These are phyloP conservation scores for Mallotus repandus DNA, from an alignment of 441 rosid genomes.

Conservation along the genomic window DNA sequence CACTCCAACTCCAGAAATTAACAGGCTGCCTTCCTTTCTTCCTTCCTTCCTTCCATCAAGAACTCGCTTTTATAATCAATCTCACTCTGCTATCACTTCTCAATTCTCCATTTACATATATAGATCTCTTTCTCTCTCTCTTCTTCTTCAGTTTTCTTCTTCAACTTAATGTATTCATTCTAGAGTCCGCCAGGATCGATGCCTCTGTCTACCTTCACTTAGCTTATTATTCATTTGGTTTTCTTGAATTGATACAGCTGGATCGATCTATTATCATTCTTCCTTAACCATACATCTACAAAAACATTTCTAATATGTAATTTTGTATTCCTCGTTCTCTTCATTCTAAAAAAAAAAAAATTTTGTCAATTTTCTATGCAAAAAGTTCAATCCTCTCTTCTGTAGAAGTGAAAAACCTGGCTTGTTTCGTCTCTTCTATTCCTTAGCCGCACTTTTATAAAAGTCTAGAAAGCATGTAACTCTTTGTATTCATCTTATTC, in stretches of 20 bases:
- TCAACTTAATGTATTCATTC: background rate
- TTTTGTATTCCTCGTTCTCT: background rate
- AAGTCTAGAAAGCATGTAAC: conserved; percentile 51
- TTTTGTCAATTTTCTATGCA: background rate
- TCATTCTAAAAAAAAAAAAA: background rate
- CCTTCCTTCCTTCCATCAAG: too few species aligned
- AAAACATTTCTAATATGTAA: conserved; percentile 51
- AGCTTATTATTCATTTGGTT: background rate
- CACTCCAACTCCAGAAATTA: background rate
- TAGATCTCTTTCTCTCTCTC: background rate
- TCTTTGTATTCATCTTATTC: background rate
- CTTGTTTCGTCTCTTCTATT: conserved; percentile 26
- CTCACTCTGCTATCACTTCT: too few species aligned
- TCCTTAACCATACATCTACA: conserved; percentile 35
- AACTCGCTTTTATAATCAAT: too few species aligned
- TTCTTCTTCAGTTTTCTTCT: background rate
- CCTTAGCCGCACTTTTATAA: conserved; percentile 50
- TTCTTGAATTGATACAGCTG: conserved; percentile 25
- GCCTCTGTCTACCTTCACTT: background rate
- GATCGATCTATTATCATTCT: conserved; percentile 21
- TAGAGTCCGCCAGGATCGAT: background rate
- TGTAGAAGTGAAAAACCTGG: conserved; percentile 31
- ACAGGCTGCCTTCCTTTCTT: background rate
- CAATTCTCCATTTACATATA: background rate
- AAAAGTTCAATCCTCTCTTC: background rate